Evolutionary conservation across 805 yeast genomes (phyloP).

Genomic region (Candida andamanensis): DNA sequence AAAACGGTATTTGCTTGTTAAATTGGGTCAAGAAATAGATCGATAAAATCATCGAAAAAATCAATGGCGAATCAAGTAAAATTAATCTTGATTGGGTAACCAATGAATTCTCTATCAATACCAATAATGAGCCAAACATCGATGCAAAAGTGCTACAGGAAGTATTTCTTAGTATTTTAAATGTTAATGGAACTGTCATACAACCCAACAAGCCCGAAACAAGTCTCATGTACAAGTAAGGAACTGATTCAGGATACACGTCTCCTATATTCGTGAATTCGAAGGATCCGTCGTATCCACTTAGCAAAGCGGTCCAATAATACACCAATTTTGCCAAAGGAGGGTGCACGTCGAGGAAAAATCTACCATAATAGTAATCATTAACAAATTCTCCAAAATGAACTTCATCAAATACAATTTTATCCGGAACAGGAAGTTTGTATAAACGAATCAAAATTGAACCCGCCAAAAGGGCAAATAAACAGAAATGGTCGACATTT

Average conservation of each 20-base stretch:
- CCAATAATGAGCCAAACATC: constrained; percentile 44
- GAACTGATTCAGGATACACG: constrained; percentile 24
- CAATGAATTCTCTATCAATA: constrained; percentile 60
- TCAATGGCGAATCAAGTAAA: constrained; percentile 37
- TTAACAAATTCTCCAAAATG: constrained; percentile 37
- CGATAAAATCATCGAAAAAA: constrained; percentile 44
- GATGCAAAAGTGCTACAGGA: constrained; percentile 51
- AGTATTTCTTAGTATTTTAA: constrained; percentile 48
- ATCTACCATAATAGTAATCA: constrained; percentile 51
- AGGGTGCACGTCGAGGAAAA: constrained; percentile 69
- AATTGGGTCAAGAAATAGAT: constrained; percentile 49
- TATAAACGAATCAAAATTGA: constrained; percentile 26
- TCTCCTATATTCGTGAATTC: constrained; percentile 42
- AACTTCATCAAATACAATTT: constrained; percentile 47
- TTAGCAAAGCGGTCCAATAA: constrained; percentile 46
- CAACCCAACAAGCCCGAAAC: constrained; percentile 55
- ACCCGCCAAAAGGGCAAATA: constrained; percentile 18
- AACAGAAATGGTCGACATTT: constrained; percentile 16
- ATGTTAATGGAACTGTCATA: constrained; percentile 47
- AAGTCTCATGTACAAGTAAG: constrained; percentile 52
- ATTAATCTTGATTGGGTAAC: constrained; percentile 54
- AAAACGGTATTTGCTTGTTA: constrained; percentile 41
- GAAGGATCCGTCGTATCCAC: constrained; percentile 47
- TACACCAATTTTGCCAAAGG: constrained; percentile 61
- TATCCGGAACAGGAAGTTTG: constrained; percentile 28